Evolutionary conservation across 805 yeast species (phyloP).

Genomic region (Schwanniomyces vanrijiae): DNA sequence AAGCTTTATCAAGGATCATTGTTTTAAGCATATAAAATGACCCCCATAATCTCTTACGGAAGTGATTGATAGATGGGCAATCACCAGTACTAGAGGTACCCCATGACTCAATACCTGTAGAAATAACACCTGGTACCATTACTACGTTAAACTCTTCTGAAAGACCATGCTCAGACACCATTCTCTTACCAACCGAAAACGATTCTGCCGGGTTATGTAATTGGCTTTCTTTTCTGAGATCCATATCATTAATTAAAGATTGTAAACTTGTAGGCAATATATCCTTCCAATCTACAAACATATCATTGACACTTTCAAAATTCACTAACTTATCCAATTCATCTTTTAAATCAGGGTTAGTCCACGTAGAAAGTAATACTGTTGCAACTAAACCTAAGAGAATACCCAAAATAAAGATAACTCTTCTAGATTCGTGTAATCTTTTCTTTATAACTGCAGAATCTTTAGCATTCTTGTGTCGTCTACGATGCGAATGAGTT

Average conservation of each 20-base stretch:
- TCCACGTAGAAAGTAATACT: conserved; percentile 48
- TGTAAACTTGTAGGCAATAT: conserved; percentile 66
- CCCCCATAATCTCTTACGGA: conserved; percentile 94
- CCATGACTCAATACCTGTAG: conserved; percentile 96
- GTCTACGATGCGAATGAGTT: conserved; percentile 6
- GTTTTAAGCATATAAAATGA: conserved; percentile 91
- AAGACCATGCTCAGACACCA: conserved; percentile 52
- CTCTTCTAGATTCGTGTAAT: conserved; percentile 52
- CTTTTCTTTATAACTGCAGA: conserved; percentile 15
- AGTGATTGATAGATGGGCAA: conserved; percentile 82
- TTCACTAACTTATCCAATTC: conserved; percentile 52
- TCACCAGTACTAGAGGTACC: conserved; percentile 70
- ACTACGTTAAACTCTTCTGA: conserved; percentile 74
- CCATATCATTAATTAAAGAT: conserved; percentile 58
- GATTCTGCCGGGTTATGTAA: conserved; percentile 68
- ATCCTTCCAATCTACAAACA: conserved; percentile 72
- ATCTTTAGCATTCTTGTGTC: conserved; percentile 23
- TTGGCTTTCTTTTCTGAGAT: conserved; percentile 27
- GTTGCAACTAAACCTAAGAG: conserved; percentile 68
- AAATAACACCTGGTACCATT: conserved; percentile 93
- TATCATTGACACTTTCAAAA: conserved; percentile 57
- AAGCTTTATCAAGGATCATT: conserved; percentile 86
- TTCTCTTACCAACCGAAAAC: conserved; percentile 78
- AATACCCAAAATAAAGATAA: conserved; percentile 69
- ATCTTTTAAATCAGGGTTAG: conserved; percentile 38